Evolutionary conservation across 306 rosid genomes (phyloP), one percentile per base, ranked within the genome.

Genomic region (Pyrus pyrifolia): DNA sequence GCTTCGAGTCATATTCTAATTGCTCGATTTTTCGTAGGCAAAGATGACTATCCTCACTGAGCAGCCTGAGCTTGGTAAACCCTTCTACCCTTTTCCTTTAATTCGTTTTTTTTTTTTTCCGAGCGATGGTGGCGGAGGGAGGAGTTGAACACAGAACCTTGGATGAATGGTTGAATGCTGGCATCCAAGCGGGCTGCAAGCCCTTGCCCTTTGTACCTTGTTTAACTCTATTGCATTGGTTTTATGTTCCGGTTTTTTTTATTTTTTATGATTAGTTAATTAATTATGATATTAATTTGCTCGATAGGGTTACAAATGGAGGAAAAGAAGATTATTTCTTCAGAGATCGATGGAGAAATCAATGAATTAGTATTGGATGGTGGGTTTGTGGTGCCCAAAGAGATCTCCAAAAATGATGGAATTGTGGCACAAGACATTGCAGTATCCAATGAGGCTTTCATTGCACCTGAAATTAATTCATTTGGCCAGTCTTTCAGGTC

Each of bases 401-500:
- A 51, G 1, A 64, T 42, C 7, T 62, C 83, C 31, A 30, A 78
- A 42, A 60, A 81, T 11, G 49, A 74, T 68, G 84, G 67, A 74
- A 61, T n/a, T 52, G 80, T 85, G n/a, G 3, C 31, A 6, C 76
- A 83, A 5, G 77, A 57, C 21, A 40, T 8, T 33, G 33, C 46
- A 64, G 73, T 31, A 27, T 79, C 82, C 7, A 45, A 53, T 68
- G 77, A 81, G 17, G 87, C 61, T 21, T 86, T 86, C 25, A 18
- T 79, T 13, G 88, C 85, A 21, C 93, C 86, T 8, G 92, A 93
- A 27, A 89, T 83, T 65, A 93, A 93, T 77, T 40, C 97, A 15
- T 91, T 89, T 81, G 98, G 98, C 51, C 85, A 82, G 11, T 55
- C 88, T 8, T 93, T 93, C 84, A 89, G 98, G 98, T 90, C 23